phyloP scores from a whole-genome alignment of 176 grass and related monocot species.

The Musa acuminata region DNA sequence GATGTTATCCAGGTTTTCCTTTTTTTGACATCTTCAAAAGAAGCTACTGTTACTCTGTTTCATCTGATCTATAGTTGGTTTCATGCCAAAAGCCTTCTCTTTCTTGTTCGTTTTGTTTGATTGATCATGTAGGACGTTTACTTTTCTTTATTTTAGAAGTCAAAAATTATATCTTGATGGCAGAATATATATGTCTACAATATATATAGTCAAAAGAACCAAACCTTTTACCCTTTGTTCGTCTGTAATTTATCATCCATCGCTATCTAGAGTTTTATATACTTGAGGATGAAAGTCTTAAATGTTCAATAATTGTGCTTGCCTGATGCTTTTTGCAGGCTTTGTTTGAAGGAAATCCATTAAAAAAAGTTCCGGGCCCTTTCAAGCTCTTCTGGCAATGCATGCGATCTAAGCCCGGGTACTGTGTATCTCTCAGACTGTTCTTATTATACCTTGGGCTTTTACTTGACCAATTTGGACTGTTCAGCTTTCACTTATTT shows the following conservation, averaged over 20 bases:
- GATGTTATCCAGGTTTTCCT: conserved; percentile 68
- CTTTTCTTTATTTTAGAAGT: too few species aligned
- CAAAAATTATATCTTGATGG: too few species aligned
- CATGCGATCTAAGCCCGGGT: conserved; percentile 83
- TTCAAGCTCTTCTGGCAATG: conserved; percentile 85
- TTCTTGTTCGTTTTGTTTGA: too few species aligned
- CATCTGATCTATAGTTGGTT: neutral
- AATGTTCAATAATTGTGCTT: neutral
- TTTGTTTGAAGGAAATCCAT: conserved; percentile 92
- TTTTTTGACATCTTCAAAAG: neutral
- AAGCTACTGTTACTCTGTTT: neutral
- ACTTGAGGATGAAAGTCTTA: neutral
- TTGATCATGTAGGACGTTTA: too few species aligned
- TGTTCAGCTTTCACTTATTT: too few species aligned
- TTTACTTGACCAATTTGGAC: neutral
- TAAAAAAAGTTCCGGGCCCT: conserved; percentile 84
- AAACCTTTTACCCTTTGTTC: too few species aligned
- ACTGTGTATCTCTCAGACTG: neutral
- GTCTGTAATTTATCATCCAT: neutral
- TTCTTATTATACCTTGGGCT: neutral
- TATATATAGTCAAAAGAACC: too few species aligned
- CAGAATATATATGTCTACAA: too few species aligned
- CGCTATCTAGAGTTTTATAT: neutral
- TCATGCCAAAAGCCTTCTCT: neutral
- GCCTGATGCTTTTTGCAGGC: conserved; percentile 36